Percentiles rank a stretch among this genome's conserved stretches.
These are phyloP conservation scores for Pleodorina starrii DNA, from an alignment of 139 green algal species.

Conservation along the genomic window DNA sequence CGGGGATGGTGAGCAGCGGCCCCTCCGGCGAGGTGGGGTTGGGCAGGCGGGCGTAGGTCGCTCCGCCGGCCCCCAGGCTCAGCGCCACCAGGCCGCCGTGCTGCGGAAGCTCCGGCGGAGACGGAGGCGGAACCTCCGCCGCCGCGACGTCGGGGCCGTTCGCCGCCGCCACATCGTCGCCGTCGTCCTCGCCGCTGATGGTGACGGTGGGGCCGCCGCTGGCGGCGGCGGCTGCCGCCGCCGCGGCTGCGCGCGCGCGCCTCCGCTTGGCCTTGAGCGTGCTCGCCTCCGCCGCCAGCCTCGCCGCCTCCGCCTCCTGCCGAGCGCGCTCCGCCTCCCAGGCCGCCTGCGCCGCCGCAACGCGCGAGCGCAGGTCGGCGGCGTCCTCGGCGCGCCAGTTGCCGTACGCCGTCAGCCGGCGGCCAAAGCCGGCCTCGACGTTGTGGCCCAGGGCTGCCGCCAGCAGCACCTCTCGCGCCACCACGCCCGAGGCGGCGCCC, in stretches of 20 bases:
- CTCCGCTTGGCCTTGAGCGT: slow-evolving; percentile 56
- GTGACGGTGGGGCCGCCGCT: background rate
- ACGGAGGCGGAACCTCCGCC: background rate
- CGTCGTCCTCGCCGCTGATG: background rate
- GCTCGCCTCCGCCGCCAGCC: slow-evolving; percentile 29
- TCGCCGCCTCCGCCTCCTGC: background rate
- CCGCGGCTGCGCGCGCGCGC: slow-evolving; percentile 5
- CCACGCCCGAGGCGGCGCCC: background rate
- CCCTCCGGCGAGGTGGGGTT: slow-evolving; percentile 1
- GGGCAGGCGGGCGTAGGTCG: background rate
- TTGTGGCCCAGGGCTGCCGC: slow-evolving; percentile 55
- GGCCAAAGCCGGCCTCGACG: slow-evolving; percentile 63
- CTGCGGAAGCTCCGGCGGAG: background rate
- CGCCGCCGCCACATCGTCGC: background rate
- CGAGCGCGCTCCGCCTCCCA: slow-evolving; percentile 13
- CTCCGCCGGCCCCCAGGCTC: background rate
- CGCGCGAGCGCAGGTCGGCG: slow-evolving; percentile 50
- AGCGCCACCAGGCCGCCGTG: slow-evolving; percentile 35
- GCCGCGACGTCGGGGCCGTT: background rate
- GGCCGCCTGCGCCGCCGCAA: slow-evolving; percentile 26
- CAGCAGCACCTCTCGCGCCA: background rate
- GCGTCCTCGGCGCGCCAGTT: slow-evolving; percentile 55
- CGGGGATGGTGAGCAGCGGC: background rate
- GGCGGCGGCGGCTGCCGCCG: background rate
- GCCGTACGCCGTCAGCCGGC: slow-evolving; percentile 42